Base-by-base conservation (phyloP, 495 filamentous ascomycete species). In the Parathielavia hyrcaniae region DNA sequence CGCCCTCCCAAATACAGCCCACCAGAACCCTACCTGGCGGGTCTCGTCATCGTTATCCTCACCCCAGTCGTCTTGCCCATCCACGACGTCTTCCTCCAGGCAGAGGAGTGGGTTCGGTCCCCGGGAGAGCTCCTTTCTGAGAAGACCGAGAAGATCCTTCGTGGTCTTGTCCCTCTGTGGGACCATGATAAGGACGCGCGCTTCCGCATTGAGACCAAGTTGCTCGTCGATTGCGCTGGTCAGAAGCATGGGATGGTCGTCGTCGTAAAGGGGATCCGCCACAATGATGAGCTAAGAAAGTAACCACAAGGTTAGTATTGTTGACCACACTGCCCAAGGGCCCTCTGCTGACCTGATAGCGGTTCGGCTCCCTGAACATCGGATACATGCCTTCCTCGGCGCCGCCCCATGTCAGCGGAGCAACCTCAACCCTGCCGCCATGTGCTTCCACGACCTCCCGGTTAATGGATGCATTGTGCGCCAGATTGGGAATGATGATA, bases 231-330 rank as follows among this genome's bases (percentile, higher is more conserved):
- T 74, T 10, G 73, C 71, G n/a, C 66, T 67, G 0, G 75, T 64
- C 12, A 79, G 61, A 1, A 79, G 69, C 8, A 63, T 61, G 0
- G 77, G 77, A 41, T 79, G 77, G 39, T 75, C 59, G 54, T 78
- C 76, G 38, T 79, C 76, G 50, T 79, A 79, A 2, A 79, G 53
- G 11, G 72, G 60, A 50, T 79, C 77, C 8, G 77, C 75, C 7
- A 64, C 75, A 9, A 79, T 67, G 17, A 77, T 57, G 20, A 79
- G 68, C 74, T 76, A 49, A n/a, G n/a, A n/a, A n/a, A n/a, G n/a
- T n/a, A 26, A 4, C 20, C 0, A 9, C 2, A 4, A n/a, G 9
- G 45, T 44, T 34, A n/a, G n/a, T n/a, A 38, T 26, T 32, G 36
- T 16, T 2, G 0, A 34, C 12, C 14, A 13, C 3, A 11, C 35